Conservation (phyloP, 495 filamentous ascomycete genomes). For the Penicillium simplicissimum region DNA sequence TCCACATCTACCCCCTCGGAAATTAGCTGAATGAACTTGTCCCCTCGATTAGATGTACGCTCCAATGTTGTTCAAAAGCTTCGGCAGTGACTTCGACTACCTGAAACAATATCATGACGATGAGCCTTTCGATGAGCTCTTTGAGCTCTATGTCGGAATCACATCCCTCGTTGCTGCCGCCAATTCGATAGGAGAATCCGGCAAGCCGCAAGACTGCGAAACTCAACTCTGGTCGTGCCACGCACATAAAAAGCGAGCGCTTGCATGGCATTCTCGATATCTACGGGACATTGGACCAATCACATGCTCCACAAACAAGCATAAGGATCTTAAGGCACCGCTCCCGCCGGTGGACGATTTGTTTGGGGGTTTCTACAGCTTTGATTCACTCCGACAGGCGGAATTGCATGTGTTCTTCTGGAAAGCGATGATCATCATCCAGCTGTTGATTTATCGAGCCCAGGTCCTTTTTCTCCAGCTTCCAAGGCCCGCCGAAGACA, state of each 20-base stretch:
- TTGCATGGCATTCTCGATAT: constrained; percentile 2
- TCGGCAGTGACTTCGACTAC: constrained; percentile 3
- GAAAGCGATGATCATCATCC: constrained; percentile 4
- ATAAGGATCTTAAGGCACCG: not conserved
- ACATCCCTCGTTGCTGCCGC: constrained; percentile 1
- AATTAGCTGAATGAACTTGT: not conserved
- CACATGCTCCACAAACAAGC: not conserved
- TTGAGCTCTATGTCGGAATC: constrained; percentile 10
- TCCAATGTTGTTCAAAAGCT: constrained; percentile 1
- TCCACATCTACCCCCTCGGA: not conserved
- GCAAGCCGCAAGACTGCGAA: not conserved
- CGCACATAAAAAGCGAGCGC: not conserved
- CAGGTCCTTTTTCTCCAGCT: not conserved
- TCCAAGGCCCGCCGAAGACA: not conserved
- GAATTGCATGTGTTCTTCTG: constrained; percentile 10
- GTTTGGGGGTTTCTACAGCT: not conserved
- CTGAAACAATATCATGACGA: constrained; percentile 2
- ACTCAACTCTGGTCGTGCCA: not conserved
- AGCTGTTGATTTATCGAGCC: constrained; percentile 6
- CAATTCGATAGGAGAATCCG: not conserved
- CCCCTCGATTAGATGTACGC: not conserved
- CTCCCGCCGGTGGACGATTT: not conserved
- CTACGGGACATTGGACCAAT: not conserved
- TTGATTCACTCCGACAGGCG: constrained; percentile 6
- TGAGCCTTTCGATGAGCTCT: constrained; percentile 7